phyloP scores from a whole-genome alignment of 192 early-diverging fungal species.

The Thamnidium elegans region DNA sequence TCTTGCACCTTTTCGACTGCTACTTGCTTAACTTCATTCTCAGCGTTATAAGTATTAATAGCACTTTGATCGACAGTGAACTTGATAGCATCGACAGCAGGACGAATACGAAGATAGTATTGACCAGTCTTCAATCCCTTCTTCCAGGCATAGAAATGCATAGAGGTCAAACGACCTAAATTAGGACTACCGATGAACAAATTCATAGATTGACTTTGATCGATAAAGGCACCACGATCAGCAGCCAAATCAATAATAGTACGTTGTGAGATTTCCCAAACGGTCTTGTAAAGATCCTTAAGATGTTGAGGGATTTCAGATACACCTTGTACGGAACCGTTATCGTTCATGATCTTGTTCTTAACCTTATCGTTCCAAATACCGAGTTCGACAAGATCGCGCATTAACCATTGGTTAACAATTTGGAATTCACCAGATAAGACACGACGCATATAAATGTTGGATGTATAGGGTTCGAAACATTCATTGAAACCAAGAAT shows the following conservation, averaged over 20 bases:
- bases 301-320: slow-evolving; percentile 75
- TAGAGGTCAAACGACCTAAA: slow-evolving; percentile 89
- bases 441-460: slow-evolving; percentile 97
- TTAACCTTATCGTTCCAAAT: slow-evolving; percentile 95
- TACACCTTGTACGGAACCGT: slow-evolving; percentile 83
- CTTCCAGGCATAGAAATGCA: slow-evolving; percentile 99
- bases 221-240: slow-evolving; percentile 95
- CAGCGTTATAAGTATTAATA: neutral
- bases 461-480: slow-evolving; percentile 86
- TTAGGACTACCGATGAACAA: slow-evolving; percentile 91
- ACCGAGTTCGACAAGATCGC: slow-evolving; percentile 88
- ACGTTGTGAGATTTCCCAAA: slow-evolving; percentile 92
- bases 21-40: neutral
- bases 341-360: slow-evolving; percentile 90
- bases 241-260: slow-evolving; percentile 95
- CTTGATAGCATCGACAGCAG: slow-evolving; percentile 95
- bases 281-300: slow-evolving; percentile 94
- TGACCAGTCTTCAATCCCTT: slow-evolving; percentile 98
- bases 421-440: slow-evolving; percentile 98
- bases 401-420: slow-evolving; percentile 94
- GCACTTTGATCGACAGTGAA: slow-evolving; percentile 11
- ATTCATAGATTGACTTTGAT: slow-evolving; percentile 95
- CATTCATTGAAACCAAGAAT: slow-evolving; percentile 99
- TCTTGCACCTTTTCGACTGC: neutral
- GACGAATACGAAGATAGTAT: slow-evolving; percentile 95